These are phyloP conservation scores for Capsella rubella DNA, from an alignment of 441 rosid genomes.

Conservation along the genomic window DNA sequence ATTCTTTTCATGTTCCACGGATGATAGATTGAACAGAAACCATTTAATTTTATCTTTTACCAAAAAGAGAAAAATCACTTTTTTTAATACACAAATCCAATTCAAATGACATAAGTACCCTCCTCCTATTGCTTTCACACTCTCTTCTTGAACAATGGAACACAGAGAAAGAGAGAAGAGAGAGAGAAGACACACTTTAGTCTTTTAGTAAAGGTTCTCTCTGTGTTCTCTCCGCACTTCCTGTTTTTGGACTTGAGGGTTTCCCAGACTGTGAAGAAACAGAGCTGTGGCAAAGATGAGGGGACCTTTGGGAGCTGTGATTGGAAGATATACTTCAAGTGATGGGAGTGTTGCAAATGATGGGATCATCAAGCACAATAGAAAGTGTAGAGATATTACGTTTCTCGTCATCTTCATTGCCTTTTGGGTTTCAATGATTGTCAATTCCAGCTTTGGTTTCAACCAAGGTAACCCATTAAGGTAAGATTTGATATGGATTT, in stretches of 20 bases:
- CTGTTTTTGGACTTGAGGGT: constrained; percentile 26
- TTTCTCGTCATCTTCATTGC: constrained; percentile 84
- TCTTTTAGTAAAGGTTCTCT: constrained; percentile 26
- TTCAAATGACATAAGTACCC: constrained; percentile 38
- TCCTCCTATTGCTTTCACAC: constrained; percentile 44
- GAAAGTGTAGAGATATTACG: constrained; percentile 91
- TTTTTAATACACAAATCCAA: constrained; percentile 13
- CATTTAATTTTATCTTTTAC: constrained; percentile 25
- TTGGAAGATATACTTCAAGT: constrained; percentile 90
- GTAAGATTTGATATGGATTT: constrained; percentile 42
- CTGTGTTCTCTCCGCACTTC: constrained; percentile 40
- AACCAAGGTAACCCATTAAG: constrained; percentile 91
- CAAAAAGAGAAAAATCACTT: constrained; percentile 30
- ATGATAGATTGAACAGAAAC: constrained; percentile 36
- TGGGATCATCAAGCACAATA: constrained; percentile 87
- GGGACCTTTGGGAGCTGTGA: constrained; percentile 89
- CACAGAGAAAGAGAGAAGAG: constrained; percentile 20
- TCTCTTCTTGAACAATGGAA: constrained; percentile 40
- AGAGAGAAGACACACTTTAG: constrained; percentile 26
- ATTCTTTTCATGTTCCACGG: constrained; percentile 44
- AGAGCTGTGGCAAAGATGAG: constrained; percentile 55
- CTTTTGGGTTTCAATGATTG: constrained; percentile 98
- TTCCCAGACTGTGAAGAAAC: constrained; percentile 33
- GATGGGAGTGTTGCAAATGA: constrained; percentile 78
- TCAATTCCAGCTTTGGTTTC: constrained; percentile 97